Evolutionary conservation across 2,329 filamentous ascomycete species (phyloP).

Genomic region (Neofusicoccum umdonicola): DNA sequence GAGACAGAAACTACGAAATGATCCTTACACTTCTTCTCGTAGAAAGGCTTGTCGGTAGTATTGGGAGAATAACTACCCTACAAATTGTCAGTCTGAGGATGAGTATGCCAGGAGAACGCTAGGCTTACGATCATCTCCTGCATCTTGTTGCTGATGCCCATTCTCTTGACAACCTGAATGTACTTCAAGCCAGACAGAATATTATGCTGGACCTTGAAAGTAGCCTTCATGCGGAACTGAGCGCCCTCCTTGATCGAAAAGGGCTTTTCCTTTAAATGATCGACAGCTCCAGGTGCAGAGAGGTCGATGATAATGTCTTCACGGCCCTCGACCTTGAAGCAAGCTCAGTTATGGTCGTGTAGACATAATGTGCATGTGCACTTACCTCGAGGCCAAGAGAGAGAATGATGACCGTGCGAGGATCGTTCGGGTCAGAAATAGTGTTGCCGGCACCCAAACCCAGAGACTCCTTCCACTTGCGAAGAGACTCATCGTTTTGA

Average conservation of each 20-base stretch:
- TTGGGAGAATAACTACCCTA: constrained; percentile 91
- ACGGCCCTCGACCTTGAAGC: constrained; percentile 63
- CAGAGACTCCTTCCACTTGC: constrained; percentile 96
- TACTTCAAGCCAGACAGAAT: constrained; percentile 95
- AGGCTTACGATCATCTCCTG: constrained; percentile 87
- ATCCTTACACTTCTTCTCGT: constrained; percentile 86
- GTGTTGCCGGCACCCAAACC: constrained; percentile 67
- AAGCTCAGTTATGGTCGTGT: neutral
- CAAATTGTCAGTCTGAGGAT: constrained; percentile 18
- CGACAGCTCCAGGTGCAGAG: constrained; percentile 68
- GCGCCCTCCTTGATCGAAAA: constrained; percentile 97
- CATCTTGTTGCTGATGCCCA: constrained; percentile 85
- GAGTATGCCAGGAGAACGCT: neutral
- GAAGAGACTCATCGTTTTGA: constrained; percentile 83
- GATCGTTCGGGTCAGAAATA: constrained; percentile 63
- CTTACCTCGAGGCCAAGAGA: constrained; percentile 74
- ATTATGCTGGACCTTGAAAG: constrained; percentile 95
- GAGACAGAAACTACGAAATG: neutral
- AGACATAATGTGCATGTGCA: neutral
- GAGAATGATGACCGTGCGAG: constrained; percentile 88
- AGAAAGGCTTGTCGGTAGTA: constrained; percentile 79
- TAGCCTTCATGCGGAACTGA: constrained; percentile 89
- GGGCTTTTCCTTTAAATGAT: constrained; percentile 80
- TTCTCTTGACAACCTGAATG: constrained; percentile 88
- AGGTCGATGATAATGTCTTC: constrained; percentile 87